A percentile compares a stretch with the other conserved stretches of the same genome.
Evolutionary conservation across 73 alveolate species (phyloP).

Genomic region (Blepharisma japonicum): DNA sequence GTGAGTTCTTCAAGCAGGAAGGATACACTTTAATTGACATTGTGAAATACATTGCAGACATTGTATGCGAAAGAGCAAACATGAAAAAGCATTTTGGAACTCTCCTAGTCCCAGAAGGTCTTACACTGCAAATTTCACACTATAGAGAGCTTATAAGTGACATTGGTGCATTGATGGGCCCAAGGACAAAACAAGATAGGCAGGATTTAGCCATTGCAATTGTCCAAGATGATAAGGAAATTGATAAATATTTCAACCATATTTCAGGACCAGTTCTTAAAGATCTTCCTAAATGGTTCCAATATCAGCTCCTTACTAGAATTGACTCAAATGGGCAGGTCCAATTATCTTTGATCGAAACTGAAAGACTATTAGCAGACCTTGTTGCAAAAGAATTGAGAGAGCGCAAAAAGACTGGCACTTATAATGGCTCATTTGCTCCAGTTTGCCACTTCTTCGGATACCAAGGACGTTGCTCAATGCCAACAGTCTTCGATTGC

Average conservation of each 20-base stretch:
- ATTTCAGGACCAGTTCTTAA: constrained; percentile 65
- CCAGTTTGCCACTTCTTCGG: constrained; percentile 98
- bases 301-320: constrained; percentile 66
- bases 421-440: constrained; percentile 82
- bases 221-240: constrained; percentile 22
- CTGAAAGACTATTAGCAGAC: constrained; percentile 91
- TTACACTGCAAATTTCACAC: constrained; percentile 70
- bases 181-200: constrained; percentile 35
- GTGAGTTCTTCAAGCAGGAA: constrained; percentile 60
- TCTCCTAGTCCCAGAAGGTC: constrained; percentile 80
- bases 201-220: constrained; percentile 38
- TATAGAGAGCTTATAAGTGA: constrained; percentile 64
- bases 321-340: constrained; percentile 75
- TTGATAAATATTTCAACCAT: constrained; percentile 35
- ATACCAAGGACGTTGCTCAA: constrained; percentile 94
- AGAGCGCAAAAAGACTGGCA: constrained; percentile 71
- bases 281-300: constrained; percentile 76
- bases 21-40: constrained; percentile 68
- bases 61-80: constrained; percentile 55
- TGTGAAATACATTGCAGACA: constrained; percentile 61
- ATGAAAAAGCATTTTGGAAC: constrained; percentile 67
- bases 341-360: constrained; percentile 86
- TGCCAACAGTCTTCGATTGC: constrained; percentile 87
- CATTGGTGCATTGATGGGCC: constrained; percentile 42
- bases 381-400: constrained; percentile 74